Evolutionary conservation across 2,329 filamentous ascomycete species (phyloP), one percentile per base, ranked within the genome.

Genomic region (Ophiostoma tasmaniense): DNA sequence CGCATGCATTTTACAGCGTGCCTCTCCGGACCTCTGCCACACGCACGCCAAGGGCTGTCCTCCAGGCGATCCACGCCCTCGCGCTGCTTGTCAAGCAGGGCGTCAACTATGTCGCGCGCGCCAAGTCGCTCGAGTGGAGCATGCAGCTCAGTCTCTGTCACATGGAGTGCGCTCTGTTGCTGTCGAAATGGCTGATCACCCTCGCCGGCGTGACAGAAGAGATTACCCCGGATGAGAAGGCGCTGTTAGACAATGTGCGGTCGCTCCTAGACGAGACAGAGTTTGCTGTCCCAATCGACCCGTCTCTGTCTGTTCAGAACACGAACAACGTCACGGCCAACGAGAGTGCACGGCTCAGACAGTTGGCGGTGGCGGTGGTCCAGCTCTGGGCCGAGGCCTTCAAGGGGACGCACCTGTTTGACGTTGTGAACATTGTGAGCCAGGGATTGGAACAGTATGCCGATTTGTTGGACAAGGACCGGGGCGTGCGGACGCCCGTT

Each of bases 21-120:
- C 86, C 87, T 0, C 79, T 84, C 33, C 81, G 89, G 13, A n/a
- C 42, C 7, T 82, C 89, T 67, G 88, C 84, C 67, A 79, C 83
- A 25, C 84, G 85, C 39, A 81, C 90, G 30, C 87, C 85, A 42
- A 81, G 87, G 64, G 89, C 88, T 0, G 64, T 45, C 3, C 35
- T 89, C 35, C 89, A 91, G 73, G 86, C 87, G 1, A 85, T 89
- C 35, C 89, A 90, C 74, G 88, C 89, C 0, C 78, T 91, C 45
- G 88, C 87, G 3, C 87, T 90, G 80, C 79, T 89, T 30, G 85
- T 89, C 70, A 89, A 88, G 75, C 81, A 83, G 17, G 86, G 86
- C 0, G 85, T 88, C 25, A 87, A 86, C 73, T 88, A 87, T 72
- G 84, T 88, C 65, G 85, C 86, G 59, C 82, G 84, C 71, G 85